Evolutionary conservation across 768 basidiomycete species (phyloP).

Genomic region (Collybia mongolica): DNA sequence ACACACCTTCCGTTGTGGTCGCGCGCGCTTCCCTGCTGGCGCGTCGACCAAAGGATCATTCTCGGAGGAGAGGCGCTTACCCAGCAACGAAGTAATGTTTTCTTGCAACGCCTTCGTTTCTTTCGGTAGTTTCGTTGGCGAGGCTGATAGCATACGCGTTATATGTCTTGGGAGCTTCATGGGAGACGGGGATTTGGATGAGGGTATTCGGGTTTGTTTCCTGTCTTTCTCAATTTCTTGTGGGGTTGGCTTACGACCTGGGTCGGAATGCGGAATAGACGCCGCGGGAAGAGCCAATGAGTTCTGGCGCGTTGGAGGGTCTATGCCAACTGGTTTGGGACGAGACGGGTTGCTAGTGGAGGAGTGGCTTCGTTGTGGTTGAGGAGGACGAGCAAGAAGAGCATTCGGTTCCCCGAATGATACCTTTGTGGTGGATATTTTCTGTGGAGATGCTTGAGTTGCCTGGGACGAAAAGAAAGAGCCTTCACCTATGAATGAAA

Average conservation of each 20-base stretch:
- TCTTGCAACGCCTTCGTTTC: conserved; percentile 64
- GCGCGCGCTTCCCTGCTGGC: conserved; percentile 33
- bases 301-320: conserved; percentile 13
- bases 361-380: neutral
- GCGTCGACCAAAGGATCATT: conserved; percentile 23
- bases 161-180: conserved; percentile 39
- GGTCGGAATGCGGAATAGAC: conserved; percentile 1
- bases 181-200: conserved; percentile 57
- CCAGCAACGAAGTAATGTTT: conserved; percentile 65
- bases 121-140: conserved; percentile 44
- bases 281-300: conserved; percentile 5
- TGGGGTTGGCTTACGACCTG: conserved; percentile 14
- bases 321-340: neutral
- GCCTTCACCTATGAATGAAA: no score
- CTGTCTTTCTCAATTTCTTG: conserved; percentile 23
- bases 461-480: no score
- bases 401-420: neutral
- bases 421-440: neutral
- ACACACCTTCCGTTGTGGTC: conserved; percentile 36
- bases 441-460: no score
- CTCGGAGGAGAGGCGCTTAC: conserved; percentile 56
- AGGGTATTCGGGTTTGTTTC: conserved; percentile 44
- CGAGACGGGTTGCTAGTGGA: neutral
- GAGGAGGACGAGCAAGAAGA: neutral
- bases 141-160: conserved; percentile 25